phyloP scores from a whole-genome alignment of 495 filamentous ascomycete species.

The Cercophora sp. region DNA sequence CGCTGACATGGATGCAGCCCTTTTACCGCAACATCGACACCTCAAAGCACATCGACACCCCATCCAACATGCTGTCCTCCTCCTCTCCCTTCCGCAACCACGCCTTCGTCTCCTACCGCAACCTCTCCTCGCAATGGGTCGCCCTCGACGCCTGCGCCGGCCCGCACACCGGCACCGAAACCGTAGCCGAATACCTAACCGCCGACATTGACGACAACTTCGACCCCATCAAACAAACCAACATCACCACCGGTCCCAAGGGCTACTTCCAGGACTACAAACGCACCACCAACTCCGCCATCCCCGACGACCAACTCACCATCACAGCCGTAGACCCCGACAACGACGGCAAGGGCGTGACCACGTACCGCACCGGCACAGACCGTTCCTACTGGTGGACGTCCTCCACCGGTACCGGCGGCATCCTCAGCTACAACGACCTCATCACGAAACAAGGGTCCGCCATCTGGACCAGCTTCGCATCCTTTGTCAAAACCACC shows the following conservation, averaged over 20 bases:
- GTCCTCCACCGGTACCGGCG: too few relatives aligned
- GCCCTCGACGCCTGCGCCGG: background rate
- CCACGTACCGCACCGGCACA: background rate
- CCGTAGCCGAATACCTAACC: background rate
- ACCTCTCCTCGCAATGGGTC: background rate
- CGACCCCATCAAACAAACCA: too few relatives aligned
- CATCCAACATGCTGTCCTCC: too few relatives aligned
- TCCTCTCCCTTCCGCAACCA: background rate
- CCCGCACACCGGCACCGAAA: background rate
- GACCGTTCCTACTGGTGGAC: too few relatives aligned
- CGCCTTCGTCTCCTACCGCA: background rate
- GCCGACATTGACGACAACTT: background rate
- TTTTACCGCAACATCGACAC: background rate
- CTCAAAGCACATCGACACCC: too few relatives aligned
- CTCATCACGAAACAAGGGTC: too few relatives aligned
- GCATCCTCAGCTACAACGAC: too few relatives aligned
- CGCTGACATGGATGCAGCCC: background rate
- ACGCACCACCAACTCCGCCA: background rate
- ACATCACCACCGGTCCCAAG: too few relatives aligned
- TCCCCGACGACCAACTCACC: background rate
- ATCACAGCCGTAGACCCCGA: background rate
- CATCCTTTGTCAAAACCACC: too few relatives aligned
- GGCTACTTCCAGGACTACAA: background rate
- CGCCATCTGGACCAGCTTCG: too few relatives aligned
- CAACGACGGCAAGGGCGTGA: background rate